These are phyloP conservation scores for Biscutella auriculata DNA, from an alignment of 441 rosid species.

Conservation along the genomic window DNA sequence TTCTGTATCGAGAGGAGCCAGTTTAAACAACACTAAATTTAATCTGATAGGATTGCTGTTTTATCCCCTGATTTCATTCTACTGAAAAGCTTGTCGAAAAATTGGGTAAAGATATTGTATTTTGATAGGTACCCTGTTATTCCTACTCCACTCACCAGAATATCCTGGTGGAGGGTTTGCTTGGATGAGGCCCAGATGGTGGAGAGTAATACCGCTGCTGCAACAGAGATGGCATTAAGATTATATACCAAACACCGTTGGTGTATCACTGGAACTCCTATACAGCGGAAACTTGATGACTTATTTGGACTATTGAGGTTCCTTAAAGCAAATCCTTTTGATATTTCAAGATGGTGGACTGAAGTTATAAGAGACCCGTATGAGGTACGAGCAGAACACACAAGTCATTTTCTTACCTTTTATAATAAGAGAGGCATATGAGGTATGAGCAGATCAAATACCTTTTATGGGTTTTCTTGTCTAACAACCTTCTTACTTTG, in stretches of 20 bases:
- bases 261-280: slow-evolving; percentile 96
- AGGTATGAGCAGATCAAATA: too few species aligned
- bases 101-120: slow-evolving; percentile 2
- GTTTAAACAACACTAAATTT: background rate
- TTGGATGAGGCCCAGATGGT: slow-evolving; percentile 99
- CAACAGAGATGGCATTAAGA: slow-evolving; percentile 91
- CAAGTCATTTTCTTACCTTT: background rate
- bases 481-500: slow-evolving; percentile 9
- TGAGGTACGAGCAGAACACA: slow-evolving; percentile 41
- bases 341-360: slow-evolving; percentile 82
- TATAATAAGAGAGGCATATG: too few species aligned
- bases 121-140: slow-evolving; percentile 78
- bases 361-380: slow-evolving; percentile 88
- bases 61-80: background rate
- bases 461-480: slow-evolving; percentile 1
- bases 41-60: background rate
- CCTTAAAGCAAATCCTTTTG: slow-evolving; percentile 70
- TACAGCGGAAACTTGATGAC: slow-evolving; percentile 95
- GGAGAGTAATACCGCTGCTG: slow-evolving; percentile 86
- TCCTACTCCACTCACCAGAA: slow-evolving; percentile 85
- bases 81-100: background rate
- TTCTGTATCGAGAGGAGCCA: background rate
- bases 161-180: slow-evolving; percentile 97
- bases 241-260: slow-evolving; percentile 72
- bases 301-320: slow-evolving; percentile 76